Conservation (phyloP, 2,329 filamentous ascomycete genomes). For the Chaetothyriales sp. region DNA sequence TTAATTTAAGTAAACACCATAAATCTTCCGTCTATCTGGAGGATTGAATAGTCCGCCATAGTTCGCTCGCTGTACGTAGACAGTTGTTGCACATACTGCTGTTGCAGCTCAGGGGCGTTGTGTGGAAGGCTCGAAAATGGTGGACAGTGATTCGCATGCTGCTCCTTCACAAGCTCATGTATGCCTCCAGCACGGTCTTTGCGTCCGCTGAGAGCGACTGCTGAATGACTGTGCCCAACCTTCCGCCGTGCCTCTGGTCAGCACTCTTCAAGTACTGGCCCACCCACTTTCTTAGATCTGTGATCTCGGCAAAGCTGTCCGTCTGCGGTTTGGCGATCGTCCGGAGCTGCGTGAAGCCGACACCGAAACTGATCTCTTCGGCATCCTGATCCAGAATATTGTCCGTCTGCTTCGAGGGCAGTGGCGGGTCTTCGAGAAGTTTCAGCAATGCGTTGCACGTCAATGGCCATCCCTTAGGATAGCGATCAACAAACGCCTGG, state of each 20-base stretch:
- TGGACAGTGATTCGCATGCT: too few species aligned
- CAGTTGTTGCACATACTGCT: not conserved
- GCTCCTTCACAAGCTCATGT: constrained; percentile 24
- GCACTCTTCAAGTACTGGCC: constrained; percentile 61
- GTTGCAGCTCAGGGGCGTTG: not conserved
- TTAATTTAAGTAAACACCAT: not conserved
- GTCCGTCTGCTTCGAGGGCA: constrained; percentile 55
- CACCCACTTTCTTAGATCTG: constrained; percentile 72
- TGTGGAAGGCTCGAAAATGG: not conserved
- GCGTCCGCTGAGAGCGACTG: constrained; percentile 53
- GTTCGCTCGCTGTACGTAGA: not conserved
- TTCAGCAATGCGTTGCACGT: constrained; percentile 83
- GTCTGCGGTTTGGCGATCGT: constrained; percentile 61
- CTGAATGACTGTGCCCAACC: constrained; percentile 54
- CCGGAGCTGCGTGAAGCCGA: constrained; percentile 85
- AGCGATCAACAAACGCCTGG: constrained; percentile 63
- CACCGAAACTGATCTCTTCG: constrained; percentile 86
- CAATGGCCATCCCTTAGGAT: constrained; percentile 78
- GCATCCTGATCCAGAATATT: constrained; percentile 75
- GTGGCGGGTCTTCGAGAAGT: constrained; percentile 74
- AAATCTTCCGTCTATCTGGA: not conserved
- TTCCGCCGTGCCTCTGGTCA: constrained; percentile 56
- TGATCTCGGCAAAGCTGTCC: constrained; percentile 79
- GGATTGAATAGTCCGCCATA: not conserved
- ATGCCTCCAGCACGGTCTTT: constrained; percentile 32